Conservation (phyloP, 2,329 filamentous ascomycete species). For the Pseudogymnoascus sp. region DNA sequence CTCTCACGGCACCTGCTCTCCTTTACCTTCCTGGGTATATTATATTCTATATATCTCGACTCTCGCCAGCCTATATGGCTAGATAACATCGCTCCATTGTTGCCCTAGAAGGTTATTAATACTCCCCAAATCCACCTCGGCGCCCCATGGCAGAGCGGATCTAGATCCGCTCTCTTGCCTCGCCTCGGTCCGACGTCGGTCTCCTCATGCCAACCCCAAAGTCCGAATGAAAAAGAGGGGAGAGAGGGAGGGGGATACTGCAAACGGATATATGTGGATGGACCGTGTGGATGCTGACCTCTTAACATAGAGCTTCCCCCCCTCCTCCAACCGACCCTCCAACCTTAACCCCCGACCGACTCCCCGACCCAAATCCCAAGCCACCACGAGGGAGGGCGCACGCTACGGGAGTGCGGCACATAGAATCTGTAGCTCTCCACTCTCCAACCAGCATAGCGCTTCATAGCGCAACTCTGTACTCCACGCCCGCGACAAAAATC, state of each 20-base stretch:
- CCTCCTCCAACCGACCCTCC: background rate
- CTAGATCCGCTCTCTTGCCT: background rate
- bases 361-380: background rate
- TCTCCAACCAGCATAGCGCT: background rate
- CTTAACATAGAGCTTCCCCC: background rate
- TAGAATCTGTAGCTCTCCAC: background rate
- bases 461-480: background rate
- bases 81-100: background rate
- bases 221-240: background rate
- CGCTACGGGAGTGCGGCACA: slow-evolving; percentile 4
- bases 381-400: background rate
- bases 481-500: background rate
- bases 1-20: background rate
- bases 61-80: background rate
- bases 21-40: background rate
- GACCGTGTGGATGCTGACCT: background rate
- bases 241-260: background rate
- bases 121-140: background rate
- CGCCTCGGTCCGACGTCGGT: slow-evolving; percentile 1
- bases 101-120: background rate
- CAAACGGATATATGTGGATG: slow-evolving; percentile 2
- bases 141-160: background rate
- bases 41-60: background rate
- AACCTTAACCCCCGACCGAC: background rate
- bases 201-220: background rate